Base-by-base conservation (phyloP, 805 yeast species). In the Teunomyces cretensis region DNA sequence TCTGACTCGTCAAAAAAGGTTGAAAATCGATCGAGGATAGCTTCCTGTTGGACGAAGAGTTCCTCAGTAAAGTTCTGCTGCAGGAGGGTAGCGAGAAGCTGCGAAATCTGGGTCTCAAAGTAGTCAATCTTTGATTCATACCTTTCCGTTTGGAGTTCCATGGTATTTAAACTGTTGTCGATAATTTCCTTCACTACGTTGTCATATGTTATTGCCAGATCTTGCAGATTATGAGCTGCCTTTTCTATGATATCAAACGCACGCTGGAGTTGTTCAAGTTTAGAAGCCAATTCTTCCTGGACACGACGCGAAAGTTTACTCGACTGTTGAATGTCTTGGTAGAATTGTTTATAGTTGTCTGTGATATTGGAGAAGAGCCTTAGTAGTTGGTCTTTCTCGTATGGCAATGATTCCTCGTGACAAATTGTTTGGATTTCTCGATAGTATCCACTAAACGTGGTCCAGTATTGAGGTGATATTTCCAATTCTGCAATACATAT, bases 371-470 rank as follows among this genome's bases (percentile, higher is more conserved):
- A 39, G 51, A 76, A 80, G 30, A 79, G 52, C 9, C 62, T 56
- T 40, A 79, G 46, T 0, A 80, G 67, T 44, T 75, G 79, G 28
- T 76, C 78, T 50, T 78, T 79, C 46, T 78, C 79, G 52, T 58
- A 77, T 0, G 83, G 83, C 1, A 76, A 49, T 0, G 79, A 66
- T 39, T 77, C 75, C 45, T 78, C 81, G 48, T 64, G 62, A 53
- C 90, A 85, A 0, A 83, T 64, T 2, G 71, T 68, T 2, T 78
- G 68, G 2, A 84, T 64, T 27, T 76, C 72, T 38, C 81, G 71
- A 57, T 78, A 83, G 54, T 83, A 78, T 0, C 88, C 88, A 49
- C 82, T 82, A 55, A 76, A 84, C 0, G 84, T 80, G 0, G 90
- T 83, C 92, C 92, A 85, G 75, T 84, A 80, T 52, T 83, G 86